Base-by-base conservation (phyloP, 1,139 yeast genomes). In the Schwanniomyces etchellsii region DNA sequence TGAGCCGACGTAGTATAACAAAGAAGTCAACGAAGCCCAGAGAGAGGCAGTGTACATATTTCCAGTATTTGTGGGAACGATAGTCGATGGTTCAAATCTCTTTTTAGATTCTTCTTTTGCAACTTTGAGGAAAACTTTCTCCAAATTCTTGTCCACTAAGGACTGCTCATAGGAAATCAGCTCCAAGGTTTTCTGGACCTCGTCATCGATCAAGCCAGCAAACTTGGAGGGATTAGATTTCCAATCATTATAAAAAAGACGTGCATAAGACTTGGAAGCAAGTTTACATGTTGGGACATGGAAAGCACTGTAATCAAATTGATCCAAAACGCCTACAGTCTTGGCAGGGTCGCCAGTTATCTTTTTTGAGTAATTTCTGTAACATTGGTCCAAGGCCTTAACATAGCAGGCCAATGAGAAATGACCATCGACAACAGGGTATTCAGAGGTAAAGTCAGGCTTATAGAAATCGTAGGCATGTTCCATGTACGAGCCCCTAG, bases 281-380 rank as follows among this genome's bases (percentile, higher is more conserved):
- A 89, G 74, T 69, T 93, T 93, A 67, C 98, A 89, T 40, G 94
- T 93, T 55, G 99, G 99, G 32, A 89, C 96, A 61, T 93, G 99
- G 89, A 91, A 93, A 29, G 91, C 94, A 50, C 84, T 81, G 71
- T 83, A 93, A 63, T 88, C 96, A 55, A 93, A 93, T 60, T 81
- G 77, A 46, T 77, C 70, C 35, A 66, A 64, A 33, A 78, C 59
- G 37, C 86, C 86, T 38, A 77, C 82, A 35, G 83, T 72, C 39
- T 71, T 69, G 30, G 50, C 47, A 31, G 64, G 60, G 42, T 63
- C 70, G 52, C 75, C 74, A 47, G 77, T 70, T 34, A 89, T 80
- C 67, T 89, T 91, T 52, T 72, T 72, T 47, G 93, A 81, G 70
- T 89, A 93, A 40, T 77, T 64, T 46, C 73, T 70, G 72, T 93